Conservation (phyloP, 176 grass and related monocot genomes). For the Bolboschoenus planiculmis region DNA sequence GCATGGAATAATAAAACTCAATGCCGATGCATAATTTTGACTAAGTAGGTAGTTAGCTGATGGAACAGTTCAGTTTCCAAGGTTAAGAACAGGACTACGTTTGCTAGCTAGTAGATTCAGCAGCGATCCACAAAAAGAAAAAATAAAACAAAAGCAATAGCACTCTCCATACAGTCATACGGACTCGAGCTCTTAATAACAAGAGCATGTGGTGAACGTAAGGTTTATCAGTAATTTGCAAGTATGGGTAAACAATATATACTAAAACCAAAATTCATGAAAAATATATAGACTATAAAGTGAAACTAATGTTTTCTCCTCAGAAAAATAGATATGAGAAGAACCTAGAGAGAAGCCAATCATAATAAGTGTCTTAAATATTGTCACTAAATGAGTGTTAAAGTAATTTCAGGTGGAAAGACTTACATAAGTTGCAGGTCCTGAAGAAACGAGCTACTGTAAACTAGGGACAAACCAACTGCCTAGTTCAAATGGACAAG, state of each 20-base stretch:
- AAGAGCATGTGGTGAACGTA: not conserved
- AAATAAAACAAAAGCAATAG: not conserved
- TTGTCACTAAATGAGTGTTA: not conserved
- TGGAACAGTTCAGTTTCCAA: not conserved
- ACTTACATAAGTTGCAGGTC: not conserved
- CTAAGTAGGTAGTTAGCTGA: not conserved
- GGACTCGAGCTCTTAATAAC: not conserved
- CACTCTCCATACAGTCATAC: not conserved
- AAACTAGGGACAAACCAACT: conserved; percentile 2
- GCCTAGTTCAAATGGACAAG: not conserved
- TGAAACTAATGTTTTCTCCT: not conserved
- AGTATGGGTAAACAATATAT: not conserved
- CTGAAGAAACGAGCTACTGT: not conserved
- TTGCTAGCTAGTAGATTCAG: not conserved
- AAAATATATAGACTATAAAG: not conserved
- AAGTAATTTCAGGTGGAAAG: not conserved
- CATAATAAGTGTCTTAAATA: not conserved
- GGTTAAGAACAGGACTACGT: not conserved
- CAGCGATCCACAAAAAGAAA: not conserved
- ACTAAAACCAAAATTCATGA: not conserved
- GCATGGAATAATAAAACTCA: not conserved
- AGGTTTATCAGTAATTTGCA: not conserved
- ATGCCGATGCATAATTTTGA: not conserved
- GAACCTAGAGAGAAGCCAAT: not conserved
- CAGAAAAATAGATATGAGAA: not conserved